Evolutionary conservation across 2,329 filamentous ascomycete species (phyloP), one percentile per base, ranked within the genome.

Genomic region (Neoascochyta sp.): DNA sequence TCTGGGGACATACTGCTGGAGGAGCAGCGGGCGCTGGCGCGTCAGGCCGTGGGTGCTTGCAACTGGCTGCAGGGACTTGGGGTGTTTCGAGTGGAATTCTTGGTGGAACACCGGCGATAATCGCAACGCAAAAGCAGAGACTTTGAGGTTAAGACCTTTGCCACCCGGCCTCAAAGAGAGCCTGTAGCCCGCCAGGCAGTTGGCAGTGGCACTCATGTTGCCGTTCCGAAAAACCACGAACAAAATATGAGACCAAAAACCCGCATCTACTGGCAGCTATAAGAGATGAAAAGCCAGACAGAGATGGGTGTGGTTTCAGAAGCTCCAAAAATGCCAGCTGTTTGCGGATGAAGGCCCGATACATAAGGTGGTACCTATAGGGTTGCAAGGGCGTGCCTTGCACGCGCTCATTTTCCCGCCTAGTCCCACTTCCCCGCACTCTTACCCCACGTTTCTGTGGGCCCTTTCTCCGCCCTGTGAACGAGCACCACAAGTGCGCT

Each of bases 231-330:
- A 29, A 34, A 31, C 27, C 37, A 29, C 41, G 42, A 40, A 41
- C 45, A 41, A 44, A 41, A 38, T 36, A 39, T 38, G 36, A 38
- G 34, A 32, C 36, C 34, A 33, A 32, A 28, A 36, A 50, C 53
- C 55, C 53, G 54, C 57, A 61, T 61, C 57, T 59, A 53, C 43
- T 53, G 45, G 33, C 36, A 36, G 28, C 11, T 27, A 25, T 27
- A 29, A n/a, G n/a, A 32, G 9, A 29, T 16, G 24, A 26, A 31
- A 27, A 28, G 30, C 29, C 42, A 33, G 40, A 30, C 36, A 24
- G 27, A 34, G 34, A 31, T 27, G 34, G 32, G 37, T 22, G 38
- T 33, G 21, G 36, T 32, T 41, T 34, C 34, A 35, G 34, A 32
- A 39, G 29, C 39, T 32, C 32, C 29, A 21, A 30, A 36, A 24